Conservation (phyloP, 2,329 filamentous ascomycete genomes). For the Clarireedia homoeocarpa region DNA sequence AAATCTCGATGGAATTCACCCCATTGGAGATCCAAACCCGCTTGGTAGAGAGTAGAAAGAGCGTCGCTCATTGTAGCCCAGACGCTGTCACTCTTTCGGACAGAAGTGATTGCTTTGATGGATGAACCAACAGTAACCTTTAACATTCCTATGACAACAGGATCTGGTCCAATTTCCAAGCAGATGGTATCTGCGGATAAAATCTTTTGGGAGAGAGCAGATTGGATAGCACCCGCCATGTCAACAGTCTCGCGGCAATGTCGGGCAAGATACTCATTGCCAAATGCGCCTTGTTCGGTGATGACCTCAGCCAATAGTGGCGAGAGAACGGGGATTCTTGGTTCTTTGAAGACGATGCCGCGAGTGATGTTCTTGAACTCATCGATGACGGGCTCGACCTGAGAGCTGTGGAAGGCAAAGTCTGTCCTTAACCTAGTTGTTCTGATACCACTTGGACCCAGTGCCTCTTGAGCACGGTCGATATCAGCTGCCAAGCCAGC, state of each 20-base stretch:
- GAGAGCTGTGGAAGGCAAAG: conserved; percentile 40
- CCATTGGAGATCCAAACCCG: not conserved
- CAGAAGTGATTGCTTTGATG: not conserved
- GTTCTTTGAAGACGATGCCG: conserved; percentile 45
- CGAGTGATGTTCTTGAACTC: conserved; percentile 47
- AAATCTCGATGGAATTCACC: not conserved
- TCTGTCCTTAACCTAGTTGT: not conserved
- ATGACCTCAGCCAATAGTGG: conserved; percentile 55
- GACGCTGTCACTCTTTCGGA: conserved; percentile 30
- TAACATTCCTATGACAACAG: not conserved
- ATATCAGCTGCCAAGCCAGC: not conserved
- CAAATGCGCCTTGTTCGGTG: conserved; percentile 45
- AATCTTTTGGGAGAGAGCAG: conserved; percentile 46
- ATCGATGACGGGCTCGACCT: conserved; percentile 53
- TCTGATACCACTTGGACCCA: not conserved
- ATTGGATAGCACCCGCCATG: conserved; percentile 50
- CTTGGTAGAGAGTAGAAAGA: not conserved
- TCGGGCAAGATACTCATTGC: conserved; percentile 52
- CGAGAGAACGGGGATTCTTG: conserved; percentile 54
- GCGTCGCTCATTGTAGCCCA: not conserved
- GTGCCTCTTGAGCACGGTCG: not conserved
- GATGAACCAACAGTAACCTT: not conserved
- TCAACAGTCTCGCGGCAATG: conserved; percentile 59
- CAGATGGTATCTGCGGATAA: conserved; percentile 45
- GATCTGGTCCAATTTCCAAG: not conserved